These are phyloP conservation scores for Phytopythium cucurbitacearum DNA, from an alignment of 352 stramenopile species.

Conservation along the genomic window DNA sequence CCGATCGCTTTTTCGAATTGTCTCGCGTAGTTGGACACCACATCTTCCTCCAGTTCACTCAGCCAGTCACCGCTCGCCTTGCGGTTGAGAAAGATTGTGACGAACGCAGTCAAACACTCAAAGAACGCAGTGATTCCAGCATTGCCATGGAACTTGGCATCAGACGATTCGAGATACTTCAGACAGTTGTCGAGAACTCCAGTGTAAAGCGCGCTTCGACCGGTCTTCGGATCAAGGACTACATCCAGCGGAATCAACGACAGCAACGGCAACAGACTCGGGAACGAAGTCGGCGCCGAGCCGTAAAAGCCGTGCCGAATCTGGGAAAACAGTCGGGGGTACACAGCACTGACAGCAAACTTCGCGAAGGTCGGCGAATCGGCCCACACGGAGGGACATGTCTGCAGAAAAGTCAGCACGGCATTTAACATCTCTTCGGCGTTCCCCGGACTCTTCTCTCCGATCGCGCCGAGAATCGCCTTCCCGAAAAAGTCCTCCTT, in stretches of 20 bases:
- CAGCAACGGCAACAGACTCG: constrained; percentile 63
- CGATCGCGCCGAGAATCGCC: constrained; percentile 58
- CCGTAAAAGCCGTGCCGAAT: constrained; percentile 78
- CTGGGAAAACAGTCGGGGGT: constrained; percentile 64
- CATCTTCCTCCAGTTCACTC: constrained; percentile 13
- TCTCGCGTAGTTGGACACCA: constrained; percentile 37
- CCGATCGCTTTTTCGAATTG: constrained; percentile 67
- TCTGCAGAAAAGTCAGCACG: constrained; percentile 67
- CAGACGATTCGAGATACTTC: constrained; percentile 62
- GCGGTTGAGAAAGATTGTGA: constrained; percentile 59
- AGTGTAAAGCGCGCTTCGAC: constrained; percentile 46
- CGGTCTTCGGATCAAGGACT: constrained; percentile 33
- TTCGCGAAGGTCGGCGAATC: constrained; percentile 41
- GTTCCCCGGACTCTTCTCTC: constrained; percentile 67
- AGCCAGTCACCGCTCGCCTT: constrained; percentile 28
- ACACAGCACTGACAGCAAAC: constrained; percentile 56
- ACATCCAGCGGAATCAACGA: constrained; percentile 67
- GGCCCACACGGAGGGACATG: constrained; percentile 39
- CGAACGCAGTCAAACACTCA: constrained; percentile 67
- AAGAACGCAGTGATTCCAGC: constrained; percentile 57
- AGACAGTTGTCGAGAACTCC: constrained; percentile 61
- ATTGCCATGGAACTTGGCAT: constrained; percentile 48
- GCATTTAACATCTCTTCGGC: constrained; percentile 71
- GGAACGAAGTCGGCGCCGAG: constrained; percentile 61
- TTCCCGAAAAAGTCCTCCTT: constrained; percentile 67